Percentiles rank a stretch among this genome's conserved stretches.
Conservation (phyloP, 1,139 yeast genomes). For the Protomyces lactucae-debilis region DNA sequence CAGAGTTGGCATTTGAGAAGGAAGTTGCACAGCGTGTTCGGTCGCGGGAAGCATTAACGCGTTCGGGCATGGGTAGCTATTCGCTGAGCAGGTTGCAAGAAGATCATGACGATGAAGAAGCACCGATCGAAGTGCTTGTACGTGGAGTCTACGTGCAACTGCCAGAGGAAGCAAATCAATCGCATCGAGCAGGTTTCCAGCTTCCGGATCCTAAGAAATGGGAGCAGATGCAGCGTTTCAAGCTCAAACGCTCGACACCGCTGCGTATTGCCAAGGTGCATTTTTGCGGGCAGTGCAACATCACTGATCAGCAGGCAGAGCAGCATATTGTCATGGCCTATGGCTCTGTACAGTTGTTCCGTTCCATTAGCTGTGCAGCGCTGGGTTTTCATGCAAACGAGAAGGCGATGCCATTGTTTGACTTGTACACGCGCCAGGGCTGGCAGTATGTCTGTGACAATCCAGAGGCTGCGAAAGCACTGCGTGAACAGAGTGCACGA, state of each 20-base stretch:
- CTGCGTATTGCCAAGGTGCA: slow-evolving; percentile 13
- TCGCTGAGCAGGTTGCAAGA: neutral
- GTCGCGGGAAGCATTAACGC: neutral
- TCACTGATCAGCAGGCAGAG: neutral
- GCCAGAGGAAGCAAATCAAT: neutral
- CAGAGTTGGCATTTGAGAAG: neutral
- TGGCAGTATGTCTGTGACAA: slow-evolving; percentile 6
- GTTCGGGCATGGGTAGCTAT: neutral
- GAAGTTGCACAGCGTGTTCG: neutral
- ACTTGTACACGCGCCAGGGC: slow-evolving; percentile 13
- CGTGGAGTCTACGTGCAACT: slow-evolving; percentile 13
- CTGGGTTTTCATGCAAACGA: slow-evolving; percentile 2
- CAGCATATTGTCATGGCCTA: slow-evolving; percentile 2
- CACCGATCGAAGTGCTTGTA: slow-evolving; percentile 8
- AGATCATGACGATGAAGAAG: neutral
- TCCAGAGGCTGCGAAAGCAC: neutral
- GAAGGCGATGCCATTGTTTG: slow-evolving; percentile 6
- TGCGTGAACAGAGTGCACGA: neutral
- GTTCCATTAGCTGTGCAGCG: slow-evolving; percentile 2
- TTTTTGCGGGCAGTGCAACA: slow-evolving; percentile 12
- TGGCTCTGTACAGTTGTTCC: slow-evolving; percentile 11
- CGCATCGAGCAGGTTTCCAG: neutral
- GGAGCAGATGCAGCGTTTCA: neutral
- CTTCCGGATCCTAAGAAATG: slow-evolving; percentile 1
- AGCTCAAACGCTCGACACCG: slow-evolving; percentile 2